These are phyloP conservation scores for Aspergillus kassunensis DNA, from an alignment of 495 filamentous ascomycete genomes.

Conservation along the genomic window DNA sequence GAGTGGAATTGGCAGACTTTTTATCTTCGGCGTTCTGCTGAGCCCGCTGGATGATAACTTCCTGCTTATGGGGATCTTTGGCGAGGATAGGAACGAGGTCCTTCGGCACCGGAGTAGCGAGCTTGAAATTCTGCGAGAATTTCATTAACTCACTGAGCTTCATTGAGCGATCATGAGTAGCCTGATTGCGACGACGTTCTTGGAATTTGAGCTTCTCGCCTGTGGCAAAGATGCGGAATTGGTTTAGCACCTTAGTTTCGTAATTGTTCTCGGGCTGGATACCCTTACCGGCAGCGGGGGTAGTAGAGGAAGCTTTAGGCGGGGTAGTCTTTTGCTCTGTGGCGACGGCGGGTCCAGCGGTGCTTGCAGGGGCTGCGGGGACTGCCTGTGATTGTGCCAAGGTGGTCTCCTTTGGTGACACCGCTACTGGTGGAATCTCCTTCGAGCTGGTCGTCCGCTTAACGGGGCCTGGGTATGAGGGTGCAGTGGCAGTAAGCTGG, in stretches of 20 bases:
- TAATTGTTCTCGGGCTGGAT: slow-evolving; percentile 57
- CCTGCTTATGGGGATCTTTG: slow-evolving; percentile 89
- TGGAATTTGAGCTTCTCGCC: slow-evolving; percentile 68
- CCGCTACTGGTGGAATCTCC: slow-evolving; percentile 12
- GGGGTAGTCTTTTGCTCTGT: slow-evolving; percentile 35
- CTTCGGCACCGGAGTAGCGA: slow-evolving; percentile 82
- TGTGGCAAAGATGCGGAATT: slow-evolving; percentile 79
- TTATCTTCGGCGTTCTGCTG: slow-evolving; percentile 61
- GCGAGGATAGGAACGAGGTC: slow-evolving; percentile 94
- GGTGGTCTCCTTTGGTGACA: slow-evolving; percentile 26
- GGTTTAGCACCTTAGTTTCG: slow-evolving; percentile 69
- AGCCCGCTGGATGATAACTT: slow-evolving; percentile 84
- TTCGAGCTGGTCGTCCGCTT: slow-evolving; percentile 26
- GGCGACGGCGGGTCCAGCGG: slow-evolving; percentile 21
- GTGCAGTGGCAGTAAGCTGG: slow-evolving; percentile 62
- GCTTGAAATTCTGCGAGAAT: slow-evolving; percentile 90
- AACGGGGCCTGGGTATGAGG: slow-evolving; percentile 57
- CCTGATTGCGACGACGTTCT: slow-evolving; percentile 67
- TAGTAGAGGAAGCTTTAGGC: slow-evolving; percentile 20
- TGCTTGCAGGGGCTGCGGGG: slow-evolving; percentile 11
- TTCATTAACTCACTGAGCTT: slow-evolving; percentile 93
- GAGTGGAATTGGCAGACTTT: slow-evolving; percentile 35
- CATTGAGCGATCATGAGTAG: slow-evolving; percentile 70
- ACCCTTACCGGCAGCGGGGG: slow-evolving; percentile 49
- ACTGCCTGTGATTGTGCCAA: slow-evolving; percentile 33